Evolutionary conservation across 1,139 yeast species (phyloP), one percentile per base, ranked within the genome.

Genomic region (Pneumocystis canis): DNA sequence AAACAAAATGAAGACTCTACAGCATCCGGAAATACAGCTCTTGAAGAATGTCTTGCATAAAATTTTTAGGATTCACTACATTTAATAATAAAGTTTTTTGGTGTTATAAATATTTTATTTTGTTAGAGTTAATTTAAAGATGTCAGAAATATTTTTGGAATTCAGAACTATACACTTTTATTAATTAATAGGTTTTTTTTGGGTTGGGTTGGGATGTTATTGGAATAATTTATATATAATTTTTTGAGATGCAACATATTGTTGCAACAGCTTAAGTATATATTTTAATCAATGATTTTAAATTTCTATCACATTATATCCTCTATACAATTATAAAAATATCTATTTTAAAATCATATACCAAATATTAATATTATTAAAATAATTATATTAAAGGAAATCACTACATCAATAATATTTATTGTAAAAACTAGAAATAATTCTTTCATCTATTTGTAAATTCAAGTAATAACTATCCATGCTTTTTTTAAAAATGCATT

Each of bases 1-100:
- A 47, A 47, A 25, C 54, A 25, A 18, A 11, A 20, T 25, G 54
- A 20, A 6, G 11, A 47, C 33, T 58, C 30, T 16, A 28, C 37
- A 9, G 20, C n/a, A 18, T 18, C 20, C 31, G 39, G 33, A 28
- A 25, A n/a, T 28, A 11, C 31, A 25, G 35, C 40, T 59, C 18
- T 20, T 47, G 25, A 25, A 33, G 16, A 57, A 63, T 60, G 64
- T 53, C 60, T 60, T 59, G 60, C 56, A 61, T 61, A 61, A 35
- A 54, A 58, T 47, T 47, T 47, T 47, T 47, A 18, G 7, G 20
- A 47, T n/a, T 47, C 16, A 20, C 25, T 40, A 18, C 30, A 25
- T 25, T 47, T 47, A 47, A 25, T 20, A 20, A 47, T 47, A 11
- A 31, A 16, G 25, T 47, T 47, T 41, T 47, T 47, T 47, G 31